These are phyloP conservation scores for Calophaca sinica DNA, from an alignment of 306 rosid species.

Conservation along the genomic window DNA sequence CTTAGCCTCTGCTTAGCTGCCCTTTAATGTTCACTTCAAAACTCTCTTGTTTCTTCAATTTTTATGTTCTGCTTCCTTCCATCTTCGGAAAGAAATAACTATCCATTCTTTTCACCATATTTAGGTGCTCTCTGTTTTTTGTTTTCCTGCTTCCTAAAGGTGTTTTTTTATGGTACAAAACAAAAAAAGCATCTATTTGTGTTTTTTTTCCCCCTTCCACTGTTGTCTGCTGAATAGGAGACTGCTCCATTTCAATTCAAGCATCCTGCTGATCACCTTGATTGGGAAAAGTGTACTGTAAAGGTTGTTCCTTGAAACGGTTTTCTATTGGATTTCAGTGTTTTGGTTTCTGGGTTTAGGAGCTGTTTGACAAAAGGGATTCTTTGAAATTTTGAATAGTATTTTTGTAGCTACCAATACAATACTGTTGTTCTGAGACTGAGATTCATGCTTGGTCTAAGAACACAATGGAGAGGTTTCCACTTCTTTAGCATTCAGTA, in stretches of 20 bases:
- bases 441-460: slow-evolving; percentile 77
- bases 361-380: slow-evolving; percentile 45
- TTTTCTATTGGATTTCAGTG: slow-evolving; percentile 55
- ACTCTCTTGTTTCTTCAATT: slow-evolving; percentile 50
- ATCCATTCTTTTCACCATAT: slow-evolving; percentile 55
- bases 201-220: slow-evolving; percentile 21
- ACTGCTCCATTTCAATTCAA: slow-evolving; percentile 50
- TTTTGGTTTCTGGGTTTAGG: slow-evolving; percentile 47
- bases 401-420: slow-evolving; percentile 38
- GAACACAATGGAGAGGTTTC: slow-evolving; percentile 72
- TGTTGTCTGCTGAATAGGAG: slow-evolving; percentile 44
- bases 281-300: slow-evolving; percentile 35
- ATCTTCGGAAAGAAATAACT: slow-evolving; percentile 45
- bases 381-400: slow-evolving; percentile 37
- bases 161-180: slow-evolving; percentile 39
- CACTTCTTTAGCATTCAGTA: slow-evolving; percentile 61
- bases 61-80: slow-evolving; percentile 33
- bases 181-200: slow-evolving; percentile 37
- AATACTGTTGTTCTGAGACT: slow-evolving; percentile 45
- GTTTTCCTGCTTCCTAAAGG: slow-evolving; percentile 54
- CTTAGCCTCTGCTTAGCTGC: slow-evolving; percentile 60
- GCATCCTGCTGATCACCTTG: slow-evolving; percentile 60
- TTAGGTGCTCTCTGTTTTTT: slow-evolving; percentile 39
- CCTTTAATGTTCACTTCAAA: slow-evolving; percentile 29
- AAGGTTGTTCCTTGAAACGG: slow-evolving; percentile 1